Conservation (phyloP, 805 yeast genomes). For the baker's yeast (Saccharomyces cerevisiae) region DNA sequence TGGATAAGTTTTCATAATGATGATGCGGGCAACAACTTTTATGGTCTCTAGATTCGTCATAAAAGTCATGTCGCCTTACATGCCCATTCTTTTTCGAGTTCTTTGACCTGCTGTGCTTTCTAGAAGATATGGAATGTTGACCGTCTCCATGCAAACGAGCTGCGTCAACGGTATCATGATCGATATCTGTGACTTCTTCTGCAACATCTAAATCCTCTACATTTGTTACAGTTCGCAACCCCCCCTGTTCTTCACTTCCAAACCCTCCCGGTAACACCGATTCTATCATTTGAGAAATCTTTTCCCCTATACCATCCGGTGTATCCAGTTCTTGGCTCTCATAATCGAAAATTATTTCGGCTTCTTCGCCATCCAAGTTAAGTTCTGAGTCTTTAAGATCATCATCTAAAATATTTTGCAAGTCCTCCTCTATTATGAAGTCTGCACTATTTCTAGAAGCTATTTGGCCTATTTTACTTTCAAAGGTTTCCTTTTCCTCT, state of each 20-base stretch:
- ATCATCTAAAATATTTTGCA: slow-evolving; percentile 9
- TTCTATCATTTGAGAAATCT: slow-evolving; percentile 25
- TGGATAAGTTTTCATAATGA: slow-evolving; percentile 1
- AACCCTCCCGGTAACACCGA: slow-evolving; percentile 25
- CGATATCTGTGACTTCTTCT: slow-evolving; percentile 7
- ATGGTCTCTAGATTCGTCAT: neutral
- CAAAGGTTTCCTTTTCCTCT: neutral
- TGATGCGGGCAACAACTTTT: slow-evolving; percentile 8
- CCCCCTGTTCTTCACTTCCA: slow-evolving; percentile 19
- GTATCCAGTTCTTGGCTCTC: slow-evolving; percentile 23
- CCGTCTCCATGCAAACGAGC: neutral
- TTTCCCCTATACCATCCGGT: slow-evolving; percentile 22
- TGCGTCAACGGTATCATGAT: neutral
- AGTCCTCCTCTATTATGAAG: neutral
- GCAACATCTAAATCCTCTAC: slow-evolving; percentile 20
- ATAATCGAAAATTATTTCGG: slow-evolving; percentile 27
- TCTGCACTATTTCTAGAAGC: neutral
- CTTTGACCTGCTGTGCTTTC: neutral
- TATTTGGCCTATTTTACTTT: neutral
- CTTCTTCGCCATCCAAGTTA: slow-evolving; percentile 22
- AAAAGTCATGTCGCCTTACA: neutral
- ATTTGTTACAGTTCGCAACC: slow-evolving; percentile 22
- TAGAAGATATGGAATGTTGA: neutral
- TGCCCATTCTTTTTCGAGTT: neutral
- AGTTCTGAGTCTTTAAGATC: slow-evolving; percentile 20